Base-by-base conservation (phyloP, 805 yeast genomes). In the Tanozyma kutaoensis region DNA sequence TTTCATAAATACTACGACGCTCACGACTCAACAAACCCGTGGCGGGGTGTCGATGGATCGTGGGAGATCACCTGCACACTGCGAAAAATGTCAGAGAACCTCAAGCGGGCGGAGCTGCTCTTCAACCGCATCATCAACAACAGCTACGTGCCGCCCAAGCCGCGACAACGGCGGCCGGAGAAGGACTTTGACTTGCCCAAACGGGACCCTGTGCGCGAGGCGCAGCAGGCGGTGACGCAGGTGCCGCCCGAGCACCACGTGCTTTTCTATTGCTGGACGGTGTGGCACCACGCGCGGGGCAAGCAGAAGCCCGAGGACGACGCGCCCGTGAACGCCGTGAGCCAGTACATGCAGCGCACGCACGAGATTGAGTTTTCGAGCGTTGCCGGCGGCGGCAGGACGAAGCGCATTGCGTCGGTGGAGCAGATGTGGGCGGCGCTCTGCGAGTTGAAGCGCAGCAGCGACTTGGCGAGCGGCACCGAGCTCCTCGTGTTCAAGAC, bases 401-500 rank as follows among this genome's bases (percentile, higher is more conserved):
- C 48, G 22, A 45, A 44, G 24, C 32, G 43, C 26, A 59, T 69
- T 27, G 68, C 58, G 11, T 49, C 70, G 3, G 40, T 69, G 15
- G 76, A 70, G 41, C 72, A 70, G 40, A 48, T 69, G 49, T 69
- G 73, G 73, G 39, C 52, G 36, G 43, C 62, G 20, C 37, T 67
- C 20, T 33, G 58, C 8, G 45, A 48, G 15, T 39, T 70, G 31
- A 61, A 58, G 35, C 48, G 45, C 22, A 45, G 65, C 2, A 44
- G 44, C 26, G 58, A 56, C 22, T 46, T 66, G 31, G 48, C 54
- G 12, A 45, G 48, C 25, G 72, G 71, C 13, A 56, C 71, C 15
- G 77, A 72, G 42, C 55, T 66, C 29, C 66, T 70, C 32, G 46
- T 74, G 8, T 74, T 74, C 50, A 70, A 71, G 36, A 51, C 62